phyloP scores from a whole-genome alignment of 2,329 filamentous ascomycete genomes.

The Microdochium bolleyi region DNA sequence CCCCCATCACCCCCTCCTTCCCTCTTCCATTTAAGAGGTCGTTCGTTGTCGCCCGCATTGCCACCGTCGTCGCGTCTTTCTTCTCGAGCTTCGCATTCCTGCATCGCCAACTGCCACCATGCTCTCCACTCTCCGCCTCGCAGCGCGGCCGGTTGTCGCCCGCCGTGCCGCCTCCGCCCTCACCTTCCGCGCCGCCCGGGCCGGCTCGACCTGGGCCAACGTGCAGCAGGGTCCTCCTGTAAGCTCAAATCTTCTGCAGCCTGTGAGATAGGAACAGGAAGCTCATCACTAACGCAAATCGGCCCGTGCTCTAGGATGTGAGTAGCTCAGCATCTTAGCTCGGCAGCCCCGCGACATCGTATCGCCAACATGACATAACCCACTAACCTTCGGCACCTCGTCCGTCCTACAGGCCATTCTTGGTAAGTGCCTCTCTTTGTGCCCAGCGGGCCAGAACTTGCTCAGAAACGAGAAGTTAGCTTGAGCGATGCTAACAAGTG shows the following conservation, averaged over 20 bases:
- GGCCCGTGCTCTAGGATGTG: slow-evolving; percentile 22
- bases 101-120: slow-evolving; percentile 27
- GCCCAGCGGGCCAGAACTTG: neutral
- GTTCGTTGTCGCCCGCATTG: neutral
- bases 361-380: slow-evolving; percentile 8
- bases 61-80: neutral
- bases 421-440: slow-evolving; percentile 39
- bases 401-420: slow-evolving; percentile 58
- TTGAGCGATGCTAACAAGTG: neutral
- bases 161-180: slow-evolving; percentile 28
- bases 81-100: neutral
- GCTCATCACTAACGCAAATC: slow-evolving; percentile 4
- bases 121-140: slow-evolving; percentile 48
- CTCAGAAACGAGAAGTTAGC: neutral
- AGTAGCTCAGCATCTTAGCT: slow-evolving; percentile 11
- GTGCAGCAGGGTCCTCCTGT: slow-evolving; percentile 93
- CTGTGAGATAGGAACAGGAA: slow-evolving; percentile 4
- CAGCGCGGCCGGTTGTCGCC: slow-evolving; percentile 36
- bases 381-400: slow-evolving; percentile 11
- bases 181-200: slow-evolving; percentile 34
- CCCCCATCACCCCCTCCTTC: neutral
- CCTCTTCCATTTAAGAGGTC: too few relatives aligned
- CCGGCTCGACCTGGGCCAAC: slow-evolving; percentile 80
- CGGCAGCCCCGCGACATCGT: slow-evolving; percentile 3
- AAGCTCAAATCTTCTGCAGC: slow-evolving; percentile 30